These are phyloP conservation scores for Lentinus brumalis DNA, from an alignment of 768 basidiomycete species.

Conservation along the genomic window DNA sequence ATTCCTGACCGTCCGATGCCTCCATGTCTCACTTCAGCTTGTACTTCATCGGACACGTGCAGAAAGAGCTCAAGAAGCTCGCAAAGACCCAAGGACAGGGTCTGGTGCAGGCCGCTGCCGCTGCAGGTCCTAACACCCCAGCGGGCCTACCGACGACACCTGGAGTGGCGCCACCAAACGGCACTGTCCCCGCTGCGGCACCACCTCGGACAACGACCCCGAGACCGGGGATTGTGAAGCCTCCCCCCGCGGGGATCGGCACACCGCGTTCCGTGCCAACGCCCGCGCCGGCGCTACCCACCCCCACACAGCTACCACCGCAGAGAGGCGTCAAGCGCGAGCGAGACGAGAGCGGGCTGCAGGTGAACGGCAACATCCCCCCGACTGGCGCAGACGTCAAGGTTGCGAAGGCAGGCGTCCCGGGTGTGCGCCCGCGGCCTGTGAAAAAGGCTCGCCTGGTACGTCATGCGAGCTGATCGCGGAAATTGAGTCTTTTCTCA, in stretches of 20 bases:
- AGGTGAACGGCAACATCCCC: conserved; percentile 12
- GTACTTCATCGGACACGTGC: conserved; percentile 4
- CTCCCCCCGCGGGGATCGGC: conserved; percentile 19
- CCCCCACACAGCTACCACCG: conserved; percentile 4
- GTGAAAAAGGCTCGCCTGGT: conserved; percentile 80
- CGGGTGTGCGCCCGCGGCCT: conserved; percentile 63
- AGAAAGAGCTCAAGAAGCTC: conserved; percentile 76
- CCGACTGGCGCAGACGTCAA: conserved; percentile 29
- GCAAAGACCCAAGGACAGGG: conserved; percentile 54
- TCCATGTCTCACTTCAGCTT: neutral
- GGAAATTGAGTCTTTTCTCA: neutral
- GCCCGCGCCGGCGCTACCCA: conserved; percentile 6
- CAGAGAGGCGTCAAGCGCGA: conserved; percentile 28
- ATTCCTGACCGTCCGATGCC: neutral
- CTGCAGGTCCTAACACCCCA: conserved; percentile 10
- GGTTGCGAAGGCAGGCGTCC: conserved; percentile 58
- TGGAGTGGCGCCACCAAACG: conserved; percentile 13
- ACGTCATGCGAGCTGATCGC: conserved; percentile 29
- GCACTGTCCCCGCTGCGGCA: neutral
- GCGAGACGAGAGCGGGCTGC: conserved; percentile 20
- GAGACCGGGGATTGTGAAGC: conserved; percentile 11
- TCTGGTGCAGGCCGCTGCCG: conserved; percentile 24
- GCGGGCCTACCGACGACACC: conserved; percentile 14
- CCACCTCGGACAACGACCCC: conserved; percentile 20
- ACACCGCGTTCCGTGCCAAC: conserved; percentile 25